Conservation (phyloP, 371 early-diverging fungal genomes). For the Dichotomocladium elegans region DNA sequence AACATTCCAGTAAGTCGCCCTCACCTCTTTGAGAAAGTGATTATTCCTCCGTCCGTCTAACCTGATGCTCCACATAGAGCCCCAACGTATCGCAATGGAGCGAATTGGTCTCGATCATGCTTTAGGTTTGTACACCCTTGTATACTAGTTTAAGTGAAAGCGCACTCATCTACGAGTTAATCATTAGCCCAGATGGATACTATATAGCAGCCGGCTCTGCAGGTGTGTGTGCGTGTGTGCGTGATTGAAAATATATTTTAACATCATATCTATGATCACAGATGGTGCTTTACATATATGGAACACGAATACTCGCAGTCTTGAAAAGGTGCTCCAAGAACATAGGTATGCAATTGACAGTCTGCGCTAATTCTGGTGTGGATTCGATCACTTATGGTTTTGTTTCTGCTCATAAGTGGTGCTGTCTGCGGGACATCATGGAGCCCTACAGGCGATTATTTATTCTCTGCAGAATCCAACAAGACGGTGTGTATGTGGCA, state of each 20-base stretch:
- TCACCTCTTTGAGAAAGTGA: no score
- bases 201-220: conserved; percentile 80
- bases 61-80: conserved; percentile 49
- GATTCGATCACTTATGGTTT: background rate
- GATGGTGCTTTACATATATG: conserved; percentile 79
- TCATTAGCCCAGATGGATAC: conserved; percentile 76
- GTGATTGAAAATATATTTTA: no score
- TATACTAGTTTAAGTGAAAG: background rate
- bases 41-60: background rate
- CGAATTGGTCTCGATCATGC: conserved; percentile 63
- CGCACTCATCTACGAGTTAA: background rate
- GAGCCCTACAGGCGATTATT: conserved; percentile 52
- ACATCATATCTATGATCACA: no score
- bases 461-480: conserved; percentile 75
- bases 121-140: conserved; percentile 5
- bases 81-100: conserved; percentile 73
- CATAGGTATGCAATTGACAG: conserved; percentile 41
- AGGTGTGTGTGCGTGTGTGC: conserved; percentile 29
- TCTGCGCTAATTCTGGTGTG: background rate
- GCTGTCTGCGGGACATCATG: conserved; percentile 62
- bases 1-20: conserved; percentile 52
- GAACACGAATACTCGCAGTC: conserved; percentile 55
- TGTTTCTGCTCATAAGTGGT: conserved; percentile 27
- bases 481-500: conserved; percentile 64
- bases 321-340: conserved; percentile 45